Evolutionary conservation across 164 flowering plant species (phyloP).

Genomic region (Macadamia integrifolia): DNA sequence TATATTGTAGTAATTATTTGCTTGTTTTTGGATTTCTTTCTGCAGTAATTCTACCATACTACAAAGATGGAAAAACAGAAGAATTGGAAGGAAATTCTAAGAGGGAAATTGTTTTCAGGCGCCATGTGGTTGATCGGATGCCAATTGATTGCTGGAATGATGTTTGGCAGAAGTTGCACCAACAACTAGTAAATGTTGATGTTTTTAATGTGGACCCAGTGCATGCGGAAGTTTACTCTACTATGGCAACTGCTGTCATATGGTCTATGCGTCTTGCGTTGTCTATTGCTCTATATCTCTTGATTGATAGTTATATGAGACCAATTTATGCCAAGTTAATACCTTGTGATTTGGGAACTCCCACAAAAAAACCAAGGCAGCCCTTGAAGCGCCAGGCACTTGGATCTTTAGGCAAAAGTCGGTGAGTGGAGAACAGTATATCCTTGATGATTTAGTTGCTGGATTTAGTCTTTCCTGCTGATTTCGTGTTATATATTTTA

Average conservation of each 20-base stretch:
- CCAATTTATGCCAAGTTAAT: conserved; percentile 91
- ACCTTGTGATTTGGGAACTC: conserved; percentile 82
- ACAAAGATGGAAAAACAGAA: conserved; percentile 53
- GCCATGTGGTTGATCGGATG: conserved; percentile 89
- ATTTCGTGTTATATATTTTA: neutral
- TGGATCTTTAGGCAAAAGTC: conserved; percentile 91
- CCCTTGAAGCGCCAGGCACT: conserved; percentile 58
- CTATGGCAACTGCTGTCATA: conserved; percentile 76
- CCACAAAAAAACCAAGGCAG: conserved; percentile 37
- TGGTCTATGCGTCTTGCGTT: conserved; percentile 96
- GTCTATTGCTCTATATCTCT: conserved; percentile 56
- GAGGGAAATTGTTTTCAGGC: conserved; percentile 65
- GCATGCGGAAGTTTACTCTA: conserved; percentile 84
- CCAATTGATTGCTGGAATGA: conserved; percentile 96
- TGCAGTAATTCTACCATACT: conserved; percentile 86
- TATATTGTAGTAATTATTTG: neutral
- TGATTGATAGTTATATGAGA: conserved; percentile 72
- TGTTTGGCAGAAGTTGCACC: conserved; percentile 90
- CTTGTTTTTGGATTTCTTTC: conserved; percentile 10
- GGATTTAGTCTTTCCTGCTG: neutral
- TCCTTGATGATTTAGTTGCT: conserved; percentile 10
- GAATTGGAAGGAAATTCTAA: conserved; percentile 28
- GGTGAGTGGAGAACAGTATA: conserved; percentile 38
- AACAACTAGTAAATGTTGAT: conserved; percentile 87
- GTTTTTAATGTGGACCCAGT: conserved; percentile 63